Conservation (phyloP, 345 rosid genomes). For the Raphanus raphanistrum region DNA sequence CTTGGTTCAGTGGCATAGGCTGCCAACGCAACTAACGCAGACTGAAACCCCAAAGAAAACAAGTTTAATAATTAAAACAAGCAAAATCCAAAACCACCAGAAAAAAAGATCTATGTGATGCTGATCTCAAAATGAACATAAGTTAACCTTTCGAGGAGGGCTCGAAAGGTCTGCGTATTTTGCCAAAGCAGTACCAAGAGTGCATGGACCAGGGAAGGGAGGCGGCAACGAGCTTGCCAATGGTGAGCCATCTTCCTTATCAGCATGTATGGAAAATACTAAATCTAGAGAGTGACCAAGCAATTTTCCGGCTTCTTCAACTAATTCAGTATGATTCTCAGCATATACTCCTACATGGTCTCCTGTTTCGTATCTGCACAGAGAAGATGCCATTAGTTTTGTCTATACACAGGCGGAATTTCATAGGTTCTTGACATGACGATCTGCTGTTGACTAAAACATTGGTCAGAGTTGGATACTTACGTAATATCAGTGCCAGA, state of each 20-base stretch:
- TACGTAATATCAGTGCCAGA: conserved; percentile 69
- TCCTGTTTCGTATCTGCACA: conserved; percentile 85
- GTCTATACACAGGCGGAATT: not conserved
- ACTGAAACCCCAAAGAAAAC: conserved; percentile 41
- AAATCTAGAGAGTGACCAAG: conserved; percentile 69
- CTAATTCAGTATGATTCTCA: conserved; percentile 70
- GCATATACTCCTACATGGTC: conserved; percentile 89
- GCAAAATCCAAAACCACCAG: conserved; percentile 12
- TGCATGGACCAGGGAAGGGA: conserved; percentile 83
- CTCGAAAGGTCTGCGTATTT: conserved; percentile 70
- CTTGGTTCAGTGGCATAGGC: conserved; percentile 85
- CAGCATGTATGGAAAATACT: conserved; percentile 71
- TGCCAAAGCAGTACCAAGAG: conserved; percentile 63
- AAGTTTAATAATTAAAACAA: not conserved
- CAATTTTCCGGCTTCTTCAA: conserved; percentile 70
- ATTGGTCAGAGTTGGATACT: conserved; percentile 29
- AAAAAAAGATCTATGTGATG: not conserved
- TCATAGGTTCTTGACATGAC: not conserved
- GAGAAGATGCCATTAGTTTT: not conserved
- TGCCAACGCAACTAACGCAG: conserved; percentile 86
- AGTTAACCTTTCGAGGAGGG: conserved; percentile 77
- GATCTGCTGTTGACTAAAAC: not conserved
- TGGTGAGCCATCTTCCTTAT: conserved; percentile 74
- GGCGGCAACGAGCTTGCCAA: conserved; percentile 73
- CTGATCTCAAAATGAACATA: conserved; percentile 14